These are phyloP conservation scores for Acer negundo DNA, from an alignment of 345 rosid species.

Conservation along the genomic window DNA sequence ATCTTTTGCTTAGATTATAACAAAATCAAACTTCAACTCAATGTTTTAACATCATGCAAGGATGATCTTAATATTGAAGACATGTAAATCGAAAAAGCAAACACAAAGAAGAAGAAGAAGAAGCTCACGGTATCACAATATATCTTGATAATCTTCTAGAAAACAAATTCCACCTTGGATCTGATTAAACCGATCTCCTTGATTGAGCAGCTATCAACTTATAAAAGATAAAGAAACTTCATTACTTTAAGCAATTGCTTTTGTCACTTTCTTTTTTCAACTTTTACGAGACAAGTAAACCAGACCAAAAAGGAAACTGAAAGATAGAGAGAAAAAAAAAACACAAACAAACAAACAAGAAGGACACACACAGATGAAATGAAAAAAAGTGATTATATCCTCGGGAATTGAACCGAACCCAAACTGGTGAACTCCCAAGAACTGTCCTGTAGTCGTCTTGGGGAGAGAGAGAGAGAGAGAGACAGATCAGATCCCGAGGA, in stretches of 20 bases:
- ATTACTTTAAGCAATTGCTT: slow-evolving; percentile 8
- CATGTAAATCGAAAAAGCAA: not conserved
- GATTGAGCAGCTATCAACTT: slow-evolving; percentile 4
- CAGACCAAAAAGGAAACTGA: slow-evolving; percentile 38
- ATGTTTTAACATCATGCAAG: slow-evolving; percentile 7
- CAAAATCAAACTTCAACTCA: slow-evolving; percentile 31
- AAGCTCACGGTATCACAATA: slow-evolving; percentile 15
- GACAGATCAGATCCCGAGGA: slow-evolving; percentile 77
- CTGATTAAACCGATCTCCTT: slow-evolving; percentile 23
- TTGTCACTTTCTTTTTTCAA: slow-evolving; percentile 3
- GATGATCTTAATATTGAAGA: slow-evolving; percentile 14
- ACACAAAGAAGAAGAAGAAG: not conserved
- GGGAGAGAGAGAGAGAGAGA: slow-evolving; percentile 10
- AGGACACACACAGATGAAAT: slow-evolving; percentile 7
- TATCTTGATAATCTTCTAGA: slow-evolving; percentile 27
- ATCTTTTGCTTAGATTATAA: slow-evolving; percentile 34
- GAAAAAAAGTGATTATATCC: slow-evolving; percentile 40
- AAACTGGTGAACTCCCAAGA: slow-evolving; percentile 15
- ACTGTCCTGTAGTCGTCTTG: slow-evolving; percentile 20
- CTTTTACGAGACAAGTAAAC: slow-evolving; percentile 27
- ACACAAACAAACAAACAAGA: slow-evolving; percentile 23
- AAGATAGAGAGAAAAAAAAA: slow-evolving; percentile 9
- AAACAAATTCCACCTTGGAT: slow-evolving; percentile 28
- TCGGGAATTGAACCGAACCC: slow-evolving; percentile 61
- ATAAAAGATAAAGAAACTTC: not conserved